A percentile compares a stretch with the other conserved stretches of the same genome.
Conservation (phyloP, 352 stramenopile species). For the Phytophthora agathidicida region DNA sequence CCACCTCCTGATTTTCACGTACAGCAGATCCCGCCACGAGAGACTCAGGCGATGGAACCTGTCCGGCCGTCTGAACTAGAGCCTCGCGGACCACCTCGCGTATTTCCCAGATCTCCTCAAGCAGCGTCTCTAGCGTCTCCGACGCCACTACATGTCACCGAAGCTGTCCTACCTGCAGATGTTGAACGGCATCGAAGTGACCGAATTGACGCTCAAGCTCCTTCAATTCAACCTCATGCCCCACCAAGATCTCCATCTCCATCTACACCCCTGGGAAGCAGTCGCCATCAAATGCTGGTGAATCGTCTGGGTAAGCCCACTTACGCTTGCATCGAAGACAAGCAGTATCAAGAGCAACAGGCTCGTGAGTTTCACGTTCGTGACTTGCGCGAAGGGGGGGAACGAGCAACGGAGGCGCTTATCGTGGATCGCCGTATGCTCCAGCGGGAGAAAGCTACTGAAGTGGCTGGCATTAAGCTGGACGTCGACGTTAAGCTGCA, state of each 20-base stretch:
- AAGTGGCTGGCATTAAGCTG: conserved; percentile 62
- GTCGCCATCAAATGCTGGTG: conserved; percentile 60
- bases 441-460: conserved; percentile 62
- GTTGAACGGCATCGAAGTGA: conserved; percentile 18
- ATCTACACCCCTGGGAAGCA: conserved; percentile 32
- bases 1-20: conserved; percentile 14
- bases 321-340: conserved; percentile 45
- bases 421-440: conserved; percentile 75
- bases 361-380: conserved; percentile 52
- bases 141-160: conserved; percentile 27
- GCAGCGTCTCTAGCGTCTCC: neutral
- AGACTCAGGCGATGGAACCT: conserved; percentile 24
- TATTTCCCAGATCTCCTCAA: conserved; percentile 17
- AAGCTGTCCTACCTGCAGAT: conserved; percentile 21
- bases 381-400: conserved; percentile 65
- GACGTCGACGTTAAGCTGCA: conserved; percentile 78
- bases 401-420: conserved; percentile 64
- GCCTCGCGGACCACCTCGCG: conserved; percentile 25
- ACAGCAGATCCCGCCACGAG: conserved; percentile 29
- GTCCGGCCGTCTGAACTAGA: conserved; percentile 13
- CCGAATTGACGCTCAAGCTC: neutral
- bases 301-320: conserved; percentile 49
- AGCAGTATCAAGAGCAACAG: conserved; percentile 46
- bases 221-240: neutral
- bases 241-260: conserved; percentile 5